Evolutionary conservation across 2,329 filamentous ascomycete genomes (phyloP).

Genomic region (Curvularia eragrostidis): DNA sequence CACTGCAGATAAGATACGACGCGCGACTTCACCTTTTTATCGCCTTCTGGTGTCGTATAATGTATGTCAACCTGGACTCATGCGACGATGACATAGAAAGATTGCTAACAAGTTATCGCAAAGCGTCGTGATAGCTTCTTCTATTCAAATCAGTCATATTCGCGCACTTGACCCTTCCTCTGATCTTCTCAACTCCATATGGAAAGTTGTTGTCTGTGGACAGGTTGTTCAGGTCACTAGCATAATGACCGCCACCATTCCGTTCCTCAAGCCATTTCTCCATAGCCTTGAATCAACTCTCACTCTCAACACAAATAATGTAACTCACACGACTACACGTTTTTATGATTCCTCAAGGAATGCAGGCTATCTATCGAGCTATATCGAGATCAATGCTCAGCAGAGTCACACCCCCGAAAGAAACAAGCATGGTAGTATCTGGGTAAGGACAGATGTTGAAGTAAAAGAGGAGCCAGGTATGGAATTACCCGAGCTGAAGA

Average conservation of each 20-base stretch:
- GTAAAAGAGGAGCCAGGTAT: background rate
- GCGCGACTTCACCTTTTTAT: background rate
- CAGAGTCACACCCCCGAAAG: too few species aligned
- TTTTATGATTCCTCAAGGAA: too few species aligned
- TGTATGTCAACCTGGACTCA: background rate
- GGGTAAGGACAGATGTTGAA: too few species aligned
- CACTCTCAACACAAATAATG: too few species aligned
- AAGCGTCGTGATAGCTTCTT: slow-evolving; percentile 1
- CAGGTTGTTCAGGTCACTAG: slow-evolving; percentile 13
- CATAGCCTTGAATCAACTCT: slow-evolving; percentile 16
- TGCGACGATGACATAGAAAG: background rate
- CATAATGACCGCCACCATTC: slow-evolving; percentile 12
- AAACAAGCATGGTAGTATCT: too few species aligned
- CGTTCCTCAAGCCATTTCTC: slow-evolving; percentile 18
- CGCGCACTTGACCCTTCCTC: background rate
- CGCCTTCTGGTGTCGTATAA: slow-evolving; percentile 6
- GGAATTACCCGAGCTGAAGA: background rate
- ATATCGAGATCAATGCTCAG: too few species aligned
- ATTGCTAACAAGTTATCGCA: background rate
- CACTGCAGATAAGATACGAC: background rate
- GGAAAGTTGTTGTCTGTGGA: slow-evolving; percentile 11
- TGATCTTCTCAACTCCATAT: slow-evolving; percentile 12
- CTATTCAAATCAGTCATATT: slow-evolving; percentile 1
- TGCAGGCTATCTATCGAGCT: too few species aligned
- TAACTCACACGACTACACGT: too few species aligned